Conservation (phyloP, 495 filamentous ascomycete species). For the Lichenothelia convexa region DNA sequence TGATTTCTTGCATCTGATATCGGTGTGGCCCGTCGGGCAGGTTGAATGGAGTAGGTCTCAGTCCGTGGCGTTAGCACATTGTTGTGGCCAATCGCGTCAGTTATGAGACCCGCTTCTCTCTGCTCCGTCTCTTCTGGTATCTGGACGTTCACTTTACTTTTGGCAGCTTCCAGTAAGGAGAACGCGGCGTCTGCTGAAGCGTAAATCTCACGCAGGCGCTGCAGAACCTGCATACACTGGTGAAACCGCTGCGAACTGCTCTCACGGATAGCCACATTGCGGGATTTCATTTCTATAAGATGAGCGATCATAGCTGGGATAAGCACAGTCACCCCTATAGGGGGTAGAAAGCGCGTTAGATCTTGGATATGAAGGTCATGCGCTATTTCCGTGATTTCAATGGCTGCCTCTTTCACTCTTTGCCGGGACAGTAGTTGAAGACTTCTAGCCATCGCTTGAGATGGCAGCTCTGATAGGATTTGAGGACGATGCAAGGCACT, state of each 20-base stretch:
- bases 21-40: background rate
- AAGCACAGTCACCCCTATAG: constrained; percentile 73
- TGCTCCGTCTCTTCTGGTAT: background rate
- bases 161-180: constrained; percentile 68
- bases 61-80: background rate
- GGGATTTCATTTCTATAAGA: constrained; percentile 71
- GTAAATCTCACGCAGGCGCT: constrained; percentile 65
- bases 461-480: constrained; percentile 64
- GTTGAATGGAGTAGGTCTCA: background rate
- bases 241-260: constrained; percentile 58
- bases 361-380: constrained; percentile 47
- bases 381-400: constrained; percentile 64
- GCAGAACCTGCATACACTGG: constrained; percentile 71
- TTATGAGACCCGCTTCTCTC: background rate
- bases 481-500: constrained; percentile 78
- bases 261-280: constrained; percentile 44
- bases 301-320: constrained; percentile 85
- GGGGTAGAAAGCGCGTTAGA: constrained; percentile 63
- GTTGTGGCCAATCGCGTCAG: background rate
- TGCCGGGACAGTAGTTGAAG: constrained; percentile 60
- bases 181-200: constrained; percentile 73
- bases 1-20: background rate
- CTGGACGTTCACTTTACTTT: constrained; percentile 41
- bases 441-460: constrained; percentile 36
- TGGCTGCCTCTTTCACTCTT: constrained; percentile 60